Evolutionary conservation across 192 early-diverging fungal species (phyloP), one percentile per base, ranked within the genome.

Genomic region (Backusella morwellensis): DNA sequence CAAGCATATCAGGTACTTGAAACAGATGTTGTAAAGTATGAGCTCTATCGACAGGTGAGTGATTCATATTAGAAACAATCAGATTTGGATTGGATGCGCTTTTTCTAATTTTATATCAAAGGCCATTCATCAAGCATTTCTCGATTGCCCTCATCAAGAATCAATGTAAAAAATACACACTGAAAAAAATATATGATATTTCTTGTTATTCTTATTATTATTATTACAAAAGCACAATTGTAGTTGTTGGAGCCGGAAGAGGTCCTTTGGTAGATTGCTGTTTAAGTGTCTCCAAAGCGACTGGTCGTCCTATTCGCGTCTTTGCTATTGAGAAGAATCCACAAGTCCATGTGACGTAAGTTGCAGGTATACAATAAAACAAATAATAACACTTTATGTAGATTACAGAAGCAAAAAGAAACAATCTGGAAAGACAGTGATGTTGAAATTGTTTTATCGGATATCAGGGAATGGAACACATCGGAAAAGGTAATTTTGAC

Each of bases 241-340:
- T 95, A 88, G 96, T 99, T 0, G 96, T 95, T 7, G 98, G 97
- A 4, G 98, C 97, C 17, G 98, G 97, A 0, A 92, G 97, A 71
- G 97, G 98, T 11, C 97, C 98, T 5, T 83, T 99, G 26, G 98
- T 99, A 3, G 90, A 93, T 66, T 90, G 96, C 34, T 92, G 93
- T 9, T 86, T 98, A n/a, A 76, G 82, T 14, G 98, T 97, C 0
- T 90, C 96, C 0, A 86, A 88, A 14, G 85, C 81, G 68, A 85
- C 91, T 26, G 80, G 86, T 6, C 82, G 82, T 0, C 82, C 83
- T 14, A 90, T 99, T 29, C 80, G 82, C 5, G 81, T 99, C 12
- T 92, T 94, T 80, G 97, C 97, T 0, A 75, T 99, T 7, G 98
- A 99, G 79, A 99, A 99, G 84, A 99, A 99, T 78, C 93, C 96